Evolutionary conservation across 352 stramenopile species (phyloP).

Genomic region (Pythium rishiriense): DNA sequence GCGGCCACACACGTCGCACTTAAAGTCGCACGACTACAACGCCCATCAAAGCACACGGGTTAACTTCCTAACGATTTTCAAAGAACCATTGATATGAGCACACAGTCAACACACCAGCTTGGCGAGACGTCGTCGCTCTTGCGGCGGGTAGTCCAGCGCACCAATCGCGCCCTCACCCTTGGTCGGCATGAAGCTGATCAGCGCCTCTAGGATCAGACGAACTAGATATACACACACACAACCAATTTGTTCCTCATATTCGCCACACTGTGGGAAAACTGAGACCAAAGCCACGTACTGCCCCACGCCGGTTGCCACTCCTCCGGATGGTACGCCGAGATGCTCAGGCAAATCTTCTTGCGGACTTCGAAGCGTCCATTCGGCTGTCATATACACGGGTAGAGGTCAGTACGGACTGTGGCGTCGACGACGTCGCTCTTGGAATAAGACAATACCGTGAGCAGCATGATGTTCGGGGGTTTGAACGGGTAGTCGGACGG

Average conservation of each 20-base stretch:
- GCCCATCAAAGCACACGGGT: too few relatives aligned
- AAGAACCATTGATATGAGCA: too few relatives aligned
- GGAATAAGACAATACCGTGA: slow-evolving; percentile 13
- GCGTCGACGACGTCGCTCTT: not conserved
- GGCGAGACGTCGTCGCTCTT: slow-evolving; percentile 62
- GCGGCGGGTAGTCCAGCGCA: slow-evolving; percentile 69
- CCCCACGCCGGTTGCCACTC: slow-evolving; percentile 96
- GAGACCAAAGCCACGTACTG: slow-evolving; percentile 37
- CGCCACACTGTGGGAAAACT: not conserved
- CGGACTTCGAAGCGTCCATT: slow-evolving; percentile 97
- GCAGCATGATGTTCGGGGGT: slow-evolving; percentile 97
- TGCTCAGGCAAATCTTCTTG: slow-evolving; percentile 99
- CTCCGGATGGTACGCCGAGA: slow-evolving; percentile 97
- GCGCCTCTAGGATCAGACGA: slow-evolving; percentile 96
- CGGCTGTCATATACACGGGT: slow-evolving; percentile 38
- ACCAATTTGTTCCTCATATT: not conserved
- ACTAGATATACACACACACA: slow-evolving; percentile 46
- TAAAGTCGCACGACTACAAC: slow-evolving; percentile 81
- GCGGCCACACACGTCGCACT: slow-evolving; percentile 73
- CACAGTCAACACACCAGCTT: slow-evolving; percentile 45
- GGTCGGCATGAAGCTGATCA: slow-evolving; percentile 97
- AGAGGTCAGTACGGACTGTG: not conserved
- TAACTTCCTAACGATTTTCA: too few relatives aligned
- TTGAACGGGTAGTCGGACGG: slow-evolving; percentile 95
- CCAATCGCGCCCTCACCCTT: slow-evolving; percentile 85